A percentile compares a stretch with the other conserved stretches of the same genome.
phyloP scores from a whole-genome alignment of 768 basidiomycete genomes.

The Xerocomellus intermedius region DNA sequence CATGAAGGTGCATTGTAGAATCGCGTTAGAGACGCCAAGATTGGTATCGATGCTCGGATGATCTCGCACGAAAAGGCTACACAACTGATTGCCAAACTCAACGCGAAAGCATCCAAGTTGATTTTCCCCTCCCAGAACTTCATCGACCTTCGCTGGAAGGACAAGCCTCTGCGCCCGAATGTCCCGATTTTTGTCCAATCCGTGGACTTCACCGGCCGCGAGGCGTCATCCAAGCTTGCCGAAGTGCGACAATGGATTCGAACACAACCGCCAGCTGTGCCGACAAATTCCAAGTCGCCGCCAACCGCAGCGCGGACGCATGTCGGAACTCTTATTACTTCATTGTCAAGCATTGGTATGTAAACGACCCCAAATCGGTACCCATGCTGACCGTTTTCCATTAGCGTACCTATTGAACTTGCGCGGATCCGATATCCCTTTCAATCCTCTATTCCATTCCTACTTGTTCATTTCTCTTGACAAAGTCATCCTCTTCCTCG shows the following conservation, averaged over 20 bases:
- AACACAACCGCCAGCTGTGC: conserved; percentile 53
- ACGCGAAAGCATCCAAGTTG: conserved; percentile 57
- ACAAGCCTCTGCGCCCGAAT: conserved; percentile 67
- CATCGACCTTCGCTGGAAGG: conserved; percentile 78
- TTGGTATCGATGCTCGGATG: conserved; percentile 87
- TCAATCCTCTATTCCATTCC: conserved; percentile 88
- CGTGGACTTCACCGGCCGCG: conserved; percentile 66
- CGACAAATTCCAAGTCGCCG: conserved; percentile 59
- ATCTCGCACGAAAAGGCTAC: conserved; percentile 70
- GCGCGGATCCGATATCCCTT: conserved; percentile 86
- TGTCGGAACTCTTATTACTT: conserved; percentile 64
- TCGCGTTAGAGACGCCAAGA: conserved; percentile 43
- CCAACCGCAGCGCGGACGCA: conserved; percentile 63
- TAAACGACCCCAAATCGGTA: conserved; percentile 1
- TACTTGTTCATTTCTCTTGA: conserved; percentile 75
- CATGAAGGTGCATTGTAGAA: conserved; percentile 29
- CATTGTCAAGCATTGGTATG: conserved; percentile 69
- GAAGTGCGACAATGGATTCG: conserved; percentile 71
- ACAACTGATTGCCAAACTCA: conserved; percentile 55
- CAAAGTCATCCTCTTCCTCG: conserved; percentile 72
- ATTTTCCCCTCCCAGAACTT: conserved; percentile 85
- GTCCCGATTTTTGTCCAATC: conserved; percentile 68
- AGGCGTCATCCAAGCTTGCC: conserved; percentile 67
- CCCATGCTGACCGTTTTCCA: conserved; percentile 1
- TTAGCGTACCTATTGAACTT: conserved; percentile 85